Evolutionary conservation across 2,329 filamentous ascomycete species (phyloP), one percentile per base, ranked within the genome.

Genomic region (Diaporthe citriasiana): DNA sequence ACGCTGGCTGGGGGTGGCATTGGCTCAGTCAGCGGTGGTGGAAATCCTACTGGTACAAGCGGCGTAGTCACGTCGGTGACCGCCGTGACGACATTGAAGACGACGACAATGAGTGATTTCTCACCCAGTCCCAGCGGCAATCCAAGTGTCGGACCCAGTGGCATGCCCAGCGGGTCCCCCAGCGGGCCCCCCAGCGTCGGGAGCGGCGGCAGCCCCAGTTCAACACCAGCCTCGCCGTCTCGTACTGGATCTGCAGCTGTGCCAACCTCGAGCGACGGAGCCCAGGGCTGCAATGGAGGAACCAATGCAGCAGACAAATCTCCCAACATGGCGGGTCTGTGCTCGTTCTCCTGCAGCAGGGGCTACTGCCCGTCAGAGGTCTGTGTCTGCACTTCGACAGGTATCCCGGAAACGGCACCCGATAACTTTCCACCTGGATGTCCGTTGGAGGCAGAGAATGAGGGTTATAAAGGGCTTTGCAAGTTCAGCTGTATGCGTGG

Each of bases 401-500:
- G 77, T 8, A 53, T 68, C 12, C 75, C 71, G 13, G 57, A 69
- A 35, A 60, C 63, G 4, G 74, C 74, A n/a, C 76, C 79, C 13
- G 70, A 68, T 15, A 82, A 77, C 22, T 80, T 80, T 0, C 76
- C 77, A 0, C 51, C 79, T 3, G 83, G 84, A 0, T 82, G 81
- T 47, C 83, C 84, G 5, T 65, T 81, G 3, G 70, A 78, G 0
- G 82, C 82, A 1, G 76, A 81, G 35, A 78, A 79, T 50, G 80
- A 82, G 4, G 78, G 80, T 1, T 88, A 87, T 74, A 75, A 82
- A 51, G 85, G 85, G 0, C 81, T 88, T 22, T 88, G 86, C 76
- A 85, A 82, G 73, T 88, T 82, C 75, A 80, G 84, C 17, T 87
- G 85, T 59, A 83, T 82, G 74, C 84, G 86, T 76, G 85, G 85